These are phyloP conservation scores for Diaporthe sp. DNA, from an alignment of 2,329 filamentous ascomycete species.

Conservation along the genomic window DNA sequence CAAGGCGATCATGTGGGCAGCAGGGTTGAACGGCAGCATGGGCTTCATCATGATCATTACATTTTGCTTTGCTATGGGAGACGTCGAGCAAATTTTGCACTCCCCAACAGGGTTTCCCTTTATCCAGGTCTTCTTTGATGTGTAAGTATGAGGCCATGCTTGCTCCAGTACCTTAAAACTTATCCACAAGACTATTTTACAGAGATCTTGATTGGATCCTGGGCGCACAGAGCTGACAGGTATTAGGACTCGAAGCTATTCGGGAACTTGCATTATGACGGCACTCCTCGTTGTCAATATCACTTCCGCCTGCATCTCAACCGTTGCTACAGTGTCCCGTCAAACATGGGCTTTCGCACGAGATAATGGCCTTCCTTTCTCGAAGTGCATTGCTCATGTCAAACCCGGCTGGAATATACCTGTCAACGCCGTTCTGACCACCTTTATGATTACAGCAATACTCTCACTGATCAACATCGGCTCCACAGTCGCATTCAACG, in stretches of 20 bases:
- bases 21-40: conserved; percentile 51
- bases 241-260: conserved; percentile 54
- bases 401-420: conserved; percentile 39
- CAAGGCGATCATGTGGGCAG: conserved; percentile 51
- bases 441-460: conserved; percentile 3
- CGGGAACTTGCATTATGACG: conserved; percentile 63
- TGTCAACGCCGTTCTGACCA: conserved; percentile 26
- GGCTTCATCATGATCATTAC: conserved; percentile 54
- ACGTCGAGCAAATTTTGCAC: conserved; percentile 42
- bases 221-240: background rate
- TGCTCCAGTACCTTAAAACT: fast-evolving
- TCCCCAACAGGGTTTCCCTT: conserved; percentile 67
- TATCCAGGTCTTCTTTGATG: conserved; percentile 69
- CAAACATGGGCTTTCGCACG: conserved; percentile 68
- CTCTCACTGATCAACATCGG: conserved; percentile 28
- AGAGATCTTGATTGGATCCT: background rate
- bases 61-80: conserved; percentile 52
- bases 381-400: conserved; percentile 54
- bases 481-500: conserved; percentile 30
- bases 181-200: background rate
- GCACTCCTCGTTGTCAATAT: conserved; percentile 62
- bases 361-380: conserved; percentile 57
- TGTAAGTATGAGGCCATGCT: conserved; percentile 36
- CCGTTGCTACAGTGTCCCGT: conserved; percentile 69
- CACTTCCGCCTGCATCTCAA: conserved; percentile 62